Conservation (phyloP, 805 yeast genomes). For the Teunomyces pallodes region DNA sequence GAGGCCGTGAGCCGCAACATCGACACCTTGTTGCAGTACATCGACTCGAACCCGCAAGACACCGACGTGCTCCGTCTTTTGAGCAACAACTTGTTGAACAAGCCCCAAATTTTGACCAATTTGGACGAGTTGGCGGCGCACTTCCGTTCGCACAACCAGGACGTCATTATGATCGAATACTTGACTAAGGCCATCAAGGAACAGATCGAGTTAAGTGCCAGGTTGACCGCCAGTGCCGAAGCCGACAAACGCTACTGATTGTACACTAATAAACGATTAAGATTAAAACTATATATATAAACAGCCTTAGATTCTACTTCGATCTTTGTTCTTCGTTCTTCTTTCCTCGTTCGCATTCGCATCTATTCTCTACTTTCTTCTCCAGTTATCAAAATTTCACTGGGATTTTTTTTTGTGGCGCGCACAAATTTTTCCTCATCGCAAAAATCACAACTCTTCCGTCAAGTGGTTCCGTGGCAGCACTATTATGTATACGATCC, state of each 20-base stretch:
- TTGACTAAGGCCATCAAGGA: conserved; percentile 81
- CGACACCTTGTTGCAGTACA: conserved; percentile 48
- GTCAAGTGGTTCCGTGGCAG: not conserved
- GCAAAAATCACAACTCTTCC: conserved; percentile 1
- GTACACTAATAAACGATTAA: conserved; percentile 1
- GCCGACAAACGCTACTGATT: conserved; percentile 13
- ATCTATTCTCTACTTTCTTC: no score
- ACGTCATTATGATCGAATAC: conserved; percentile 76
- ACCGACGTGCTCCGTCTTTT: conserved; percentile 65
- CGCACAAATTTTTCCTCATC: conserved; percentile 3
- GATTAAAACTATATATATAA: not conserved
- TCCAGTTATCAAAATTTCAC: no score
- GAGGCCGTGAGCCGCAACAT: conserved; percentile 45
- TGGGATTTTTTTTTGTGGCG: not conserved
- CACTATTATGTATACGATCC: conserved; percentile 4
- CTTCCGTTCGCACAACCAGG: conserved; percentile 73
- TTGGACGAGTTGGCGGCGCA: conserved; percentile 53
- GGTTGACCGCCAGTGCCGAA: conserved; percentile 42
- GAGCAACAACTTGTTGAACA: conserved; percentile 53
- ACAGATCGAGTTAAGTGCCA: conserved; percentile 76
- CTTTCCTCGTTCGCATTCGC: no score
- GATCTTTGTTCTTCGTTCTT: no score
- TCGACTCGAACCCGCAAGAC: conserved; percentile 38
- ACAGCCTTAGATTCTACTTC: no score
- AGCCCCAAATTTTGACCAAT: conserved; percentile 49